Evolutionary conservation across 768 basidiomycete species (phyloP).

Genomic region (Daedalea quercina): DNA sequence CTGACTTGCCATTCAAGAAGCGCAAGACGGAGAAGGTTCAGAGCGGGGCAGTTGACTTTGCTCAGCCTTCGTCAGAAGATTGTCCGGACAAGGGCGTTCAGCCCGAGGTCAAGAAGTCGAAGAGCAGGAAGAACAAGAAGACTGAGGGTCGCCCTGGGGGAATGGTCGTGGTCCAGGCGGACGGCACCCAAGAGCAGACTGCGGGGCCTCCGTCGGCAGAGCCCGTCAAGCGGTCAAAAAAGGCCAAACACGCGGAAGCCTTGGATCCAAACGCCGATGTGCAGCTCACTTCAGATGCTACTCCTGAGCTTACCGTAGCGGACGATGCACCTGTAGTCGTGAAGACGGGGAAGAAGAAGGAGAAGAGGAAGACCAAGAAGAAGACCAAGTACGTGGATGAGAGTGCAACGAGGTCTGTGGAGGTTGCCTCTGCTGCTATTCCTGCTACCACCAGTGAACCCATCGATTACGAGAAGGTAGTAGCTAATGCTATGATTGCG

Average conservation of each 20-base stretch:
- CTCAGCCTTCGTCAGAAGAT: background rate
- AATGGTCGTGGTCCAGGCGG: background rate
- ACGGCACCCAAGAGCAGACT: too few species aligned
- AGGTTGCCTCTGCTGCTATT: background rate
- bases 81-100: background rate
- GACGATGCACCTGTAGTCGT: background rate
- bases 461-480: too few species aligned
- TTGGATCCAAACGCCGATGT: background rate
- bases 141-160: conserved; percentile 1
- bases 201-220: background rate
- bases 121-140: conserved; percentile 1
- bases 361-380: background rate
- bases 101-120: background rate
- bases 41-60: too few species aligned
- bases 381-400: conserved; percentile 12
- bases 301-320: background rate
- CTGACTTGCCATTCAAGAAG: conserved; percentile 12
- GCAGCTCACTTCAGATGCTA: background rate
- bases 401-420: background rate
- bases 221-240: background rate
- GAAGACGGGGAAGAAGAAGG: background rate
- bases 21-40: conserved; percentile 18
- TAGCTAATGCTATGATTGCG: too few species aligned
- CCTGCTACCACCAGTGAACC: background rate
- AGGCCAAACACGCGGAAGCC: background rate